phyloP scores from a whole-genome alignment of 768 basidiomycete genomes.

The Mycena polygramma region DNA sequence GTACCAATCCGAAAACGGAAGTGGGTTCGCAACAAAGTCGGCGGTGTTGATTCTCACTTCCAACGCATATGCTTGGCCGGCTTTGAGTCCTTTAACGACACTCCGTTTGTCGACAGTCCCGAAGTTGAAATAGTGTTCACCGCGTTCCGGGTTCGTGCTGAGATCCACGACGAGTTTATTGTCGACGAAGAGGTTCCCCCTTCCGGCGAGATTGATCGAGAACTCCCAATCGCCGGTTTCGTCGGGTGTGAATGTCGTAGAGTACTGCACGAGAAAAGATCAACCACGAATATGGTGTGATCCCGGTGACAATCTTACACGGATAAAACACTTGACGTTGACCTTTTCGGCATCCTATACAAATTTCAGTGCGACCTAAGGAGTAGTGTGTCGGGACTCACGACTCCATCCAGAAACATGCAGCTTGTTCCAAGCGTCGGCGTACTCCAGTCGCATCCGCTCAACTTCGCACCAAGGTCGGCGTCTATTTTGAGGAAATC shows the following conservation, averaged over 20 bases:
- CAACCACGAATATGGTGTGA: background rate
- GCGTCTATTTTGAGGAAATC: constrained; percentile 49
- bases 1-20: constrained; percentile 52
- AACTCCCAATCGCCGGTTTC: constrained; percentile 67
- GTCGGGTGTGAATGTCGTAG: constrained; percentile 62
- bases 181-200: constrained; percentile 66
- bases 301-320: constrained; percentile 46
- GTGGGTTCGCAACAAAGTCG: constrained; percentile 49
- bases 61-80: constrained; percentile 56
- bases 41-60: constrained; percentile 53
- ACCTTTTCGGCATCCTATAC: constrained; percentile 55
- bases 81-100: constrained; percentile 54
- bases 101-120: constrained; percentile 56
- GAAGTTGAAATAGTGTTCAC: constrained; percentile 58
- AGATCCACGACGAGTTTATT: constrained; percentile 60
- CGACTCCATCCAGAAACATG: constrained; percentile 58
- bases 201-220: constrained; percentile 58
- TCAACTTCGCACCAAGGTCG: constrained; percentile 43
- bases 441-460: constrained; percentile 53
- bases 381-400: constrained; percentile 39
- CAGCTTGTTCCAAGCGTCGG: constrained; percentile 50
- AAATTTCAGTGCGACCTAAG: background rate
- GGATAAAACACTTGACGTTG: constrained; percentile 55
- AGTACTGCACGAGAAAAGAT: constrained; percentile 46
- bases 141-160: constrained; percentile 53